phyloP scores from a whole-genome alignment of 2,329 filamentous ascomycete species.

The Ophidiomyces ophidiicola region DNA sequence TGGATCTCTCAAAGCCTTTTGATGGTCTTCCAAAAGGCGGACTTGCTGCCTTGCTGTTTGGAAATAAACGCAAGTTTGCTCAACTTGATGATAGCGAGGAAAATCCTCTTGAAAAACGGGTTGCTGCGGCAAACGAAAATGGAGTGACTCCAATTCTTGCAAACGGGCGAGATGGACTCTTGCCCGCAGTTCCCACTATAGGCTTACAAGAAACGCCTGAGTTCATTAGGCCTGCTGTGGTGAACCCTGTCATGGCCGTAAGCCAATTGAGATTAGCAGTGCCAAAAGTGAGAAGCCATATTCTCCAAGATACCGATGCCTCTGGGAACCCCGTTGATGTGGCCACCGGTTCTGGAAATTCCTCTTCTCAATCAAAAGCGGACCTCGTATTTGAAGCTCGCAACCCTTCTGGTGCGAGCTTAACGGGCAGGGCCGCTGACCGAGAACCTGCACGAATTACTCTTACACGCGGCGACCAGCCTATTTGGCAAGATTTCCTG shows the following conservation, averaged over 20 bases:
- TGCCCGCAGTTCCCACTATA: slow-evolving; percentile 54
- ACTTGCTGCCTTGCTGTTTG: slow-evolving; percentile 69
- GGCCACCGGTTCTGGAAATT: slow-evolving; percentile 26
- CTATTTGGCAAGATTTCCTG: slow-evolving; percentile 88
- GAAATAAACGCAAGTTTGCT: slow-evolving; percentile 79
- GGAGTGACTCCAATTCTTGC: slow-evolving; percentile 63
- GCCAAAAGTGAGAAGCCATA: slow-evolving; percentile 70
- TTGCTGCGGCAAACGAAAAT: slow-evolving; percentile 47
- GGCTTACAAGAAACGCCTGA: slow-evolving; percentile 57
- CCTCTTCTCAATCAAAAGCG: slow-evolving; percentile 43
- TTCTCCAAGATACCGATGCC: slow-evolving; percentile 64
- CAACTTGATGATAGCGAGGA: slow-evolving; percentile 66
- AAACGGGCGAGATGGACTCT: slow-evolving; percentile 64
- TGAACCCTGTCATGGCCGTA: slow-evolving; percentile 68
- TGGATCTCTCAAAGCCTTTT: slow-evolving; percentile 87
- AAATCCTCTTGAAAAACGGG: slow-evolving; percentile 45
- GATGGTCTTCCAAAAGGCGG: slow-evolving; percentile 87
- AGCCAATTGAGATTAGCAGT: slow-evolving; percentile 79
- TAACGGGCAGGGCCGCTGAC: slow-evolving; percentile 48
- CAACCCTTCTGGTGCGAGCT: slow-evolving; percentile 55
- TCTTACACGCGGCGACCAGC: slow-evolving; percentile 64
- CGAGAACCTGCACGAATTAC: slow-evolving; percentile 76
- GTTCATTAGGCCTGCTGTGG: slow-evolving; percentile 73
- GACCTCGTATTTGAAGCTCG: slow-evolving; percentile 76
- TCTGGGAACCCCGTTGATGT: slow-evolving; percentile 34